These are phyloP conservation scores for Russula earlei DNA, from an alignment of 768 basidiomycete genomes.

Conservation along the genomic window DNA sequence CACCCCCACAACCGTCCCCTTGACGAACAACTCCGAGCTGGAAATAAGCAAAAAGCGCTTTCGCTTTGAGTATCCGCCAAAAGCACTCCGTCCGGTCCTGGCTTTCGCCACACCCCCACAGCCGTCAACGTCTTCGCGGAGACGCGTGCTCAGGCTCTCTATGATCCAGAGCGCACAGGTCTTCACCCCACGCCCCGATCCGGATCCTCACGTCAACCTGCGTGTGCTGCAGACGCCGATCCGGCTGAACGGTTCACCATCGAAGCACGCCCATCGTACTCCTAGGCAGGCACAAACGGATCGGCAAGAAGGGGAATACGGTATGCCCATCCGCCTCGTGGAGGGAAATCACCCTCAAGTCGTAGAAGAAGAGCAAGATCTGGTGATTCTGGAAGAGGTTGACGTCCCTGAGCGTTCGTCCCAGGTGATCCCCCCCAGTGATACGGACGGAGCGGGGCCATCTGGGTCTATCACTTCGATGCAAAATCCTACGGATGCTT, in stretches of 20 bases:
- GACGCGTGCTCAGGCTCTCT: constrained; percentile 50
- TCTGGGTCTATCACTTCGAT: constrained; percentile 3
- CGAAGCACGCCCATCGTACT: constrained; percentile 16
- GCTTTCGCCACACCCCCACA: constrained; percentile 28
- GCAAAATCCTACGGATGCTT: constrained; percentile 7
- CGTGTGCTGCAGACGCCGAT: constrained; percentile 52
- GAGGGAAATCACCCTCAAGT: constrained; percentile 59
- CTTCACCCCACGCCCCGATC: constrained; percentile 54
- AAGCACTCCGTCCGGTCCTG: constrained; percentile 48
- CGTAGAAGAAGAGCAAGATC: constrained; percentile 58
- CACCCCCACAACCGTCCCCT: constrained; percentile 43
- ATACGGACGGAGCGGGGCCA: constrained; percentile 1
- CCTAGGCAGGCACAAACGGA: constrained; percentile 23
- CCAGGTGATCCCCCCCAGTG: constrained; percentile 5
- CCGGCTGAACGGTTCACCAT: constrained; percentile 20
- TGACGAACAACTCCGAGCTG: constrained; percentile 55
- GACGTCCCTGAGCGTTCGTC: constrained; percentile 25
- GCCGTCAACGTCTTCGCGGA: constrained; percentile 22
- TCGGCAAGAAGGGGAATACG: constrained; percentile 36
- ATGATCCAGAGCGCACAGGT: constrained; percentile 72
- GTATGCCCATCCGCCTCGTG: constrained; percentile 45
- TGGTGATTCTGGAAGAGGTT: constrained; percentile 66
- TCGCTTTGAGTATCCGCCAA: constrained; percentile 66
- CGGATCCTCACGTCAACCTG: constrained; percentile 53
- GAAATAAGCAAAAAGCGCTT: constrained; percentile 64